Evolutionary conservation across 2,329 filamentous ascomycete genomes (phyloP), one percentile per base, ranked within the genome.

Genomic region (Nectriaceae sp.): DNA sequence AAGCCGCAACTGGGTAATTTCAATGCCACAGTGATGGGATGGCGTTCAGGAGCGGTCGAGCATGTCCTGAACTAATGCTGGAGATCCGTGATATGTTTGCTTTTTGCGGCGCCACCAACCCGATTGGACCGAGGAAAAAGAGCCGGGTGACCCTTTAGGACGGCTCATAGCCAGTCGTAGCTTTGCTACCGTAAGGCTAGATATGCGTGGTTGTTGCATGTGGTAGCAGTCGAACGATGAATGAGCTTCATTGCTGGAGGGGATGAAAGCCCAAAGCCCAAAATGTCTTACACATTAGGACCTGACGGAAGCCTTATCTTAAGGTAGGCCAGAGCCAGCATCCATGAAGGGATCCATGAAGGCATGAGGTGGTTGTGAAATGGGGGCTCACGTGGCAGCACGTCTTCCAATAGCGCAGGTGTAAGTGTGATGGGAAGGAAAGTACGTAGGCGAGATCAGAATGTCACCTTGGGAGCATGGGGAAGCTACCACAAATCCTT

Each of bases 21-120:
- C n/a, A n/a, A n/a, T n/a, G n/a, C n/a, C n/a, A n/a, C n/a, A n/a
- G n/a, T n/a, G n/a, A n/a, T n/a, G n/a, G n/a, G n/a, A n/a, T n/a
- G n/a, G n/a, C n/a, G n/a, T n/a, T n/a, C n/a, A n/a, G n/a, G n/a
- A n/a, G n/a, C n/a, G n/a, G n/a, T n/a, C n/a, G 13, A 29, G 24
- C 24, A 13, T 29, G 24, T 13, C 6, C 33, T 36, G 33, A 36
- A n/a, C 33, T 36, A 36, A 19, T 5, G 33, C n/a, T 11, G 13
- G 33, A 36, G 49, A 47, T 51, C 49, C 49, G 41, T 52, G 49
- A 37, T 46, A 39, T 58, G 50, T 42, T 59, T 62, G 48, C 49
- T 60, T 62, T 60, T 57, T 62, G 45, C 51, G 57, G 59, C 59
- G 57, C 47, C 49, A 46, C 57, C 59, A 50, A 57, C 55, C 49